Evolutionary conservation across 1,284 basidiomycete species (phyloP), one percentile per base, ranked within the genome.

Genomic region (Trichosporon ovoides): DNA sequence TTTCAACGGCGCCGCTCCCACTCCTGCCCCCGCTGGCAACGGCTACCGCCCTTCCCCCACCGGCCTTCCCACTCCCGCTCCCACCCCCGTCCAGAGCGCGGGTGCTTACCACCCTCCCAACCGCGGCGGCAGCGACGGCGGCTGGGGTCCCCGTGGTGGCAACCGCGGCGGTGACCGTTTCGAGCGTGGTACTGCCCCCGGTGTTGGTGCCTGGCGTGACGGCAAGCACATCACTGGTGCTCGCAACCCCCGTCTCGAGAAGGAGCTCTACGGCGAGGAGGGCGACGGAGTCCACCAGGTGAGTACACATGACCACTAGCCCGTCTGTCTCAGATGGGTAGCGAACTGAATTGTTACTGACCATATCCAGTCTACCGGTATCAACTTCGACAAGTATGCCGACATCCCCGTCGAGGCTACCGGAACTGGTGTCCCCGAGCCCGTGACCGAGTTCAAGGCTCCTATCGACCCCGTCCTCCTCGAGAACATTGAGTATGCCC

Each of bases 361-460:
- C 86, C 16, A 84, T 83, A 87, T 85, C 72, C 88, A 94, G 76
- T 87, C 91, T 71, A 96, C 94, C 52, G 96, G 96, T 67, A 98
- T 99, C 82, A 99, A 99, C 82, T 99, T 99, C 74, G 96, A 98
- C 82, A 96, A 96, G 80, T 99, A 98, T 77, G 94, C 96, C 77
- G 95, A 98, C 78, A 98, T 98, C 73, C 96, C 96, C 65, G 94
- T 99, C 68, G 96, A 98, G 81, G 95, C 93, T 43, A 97, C 93
- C 52, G 96, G 96, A 67, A 85, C 87, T 61, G 91, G 89, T 67
- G 94, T 96, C 22, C 96, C 96, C 63, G 95, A 98, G 56, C 92
- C 95, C 53, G 85, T 98, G 67, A 84, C 79, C 65, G 83, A 86
- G 59, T 99, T 99, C 81, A 88, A 87, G 57, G 88, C 93, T 52